These are phyloP conservation scores for Carnegiea gigantea DNA, from an alignment of 179 eudicot genomes.

Conservation along the genomic window DNA sequence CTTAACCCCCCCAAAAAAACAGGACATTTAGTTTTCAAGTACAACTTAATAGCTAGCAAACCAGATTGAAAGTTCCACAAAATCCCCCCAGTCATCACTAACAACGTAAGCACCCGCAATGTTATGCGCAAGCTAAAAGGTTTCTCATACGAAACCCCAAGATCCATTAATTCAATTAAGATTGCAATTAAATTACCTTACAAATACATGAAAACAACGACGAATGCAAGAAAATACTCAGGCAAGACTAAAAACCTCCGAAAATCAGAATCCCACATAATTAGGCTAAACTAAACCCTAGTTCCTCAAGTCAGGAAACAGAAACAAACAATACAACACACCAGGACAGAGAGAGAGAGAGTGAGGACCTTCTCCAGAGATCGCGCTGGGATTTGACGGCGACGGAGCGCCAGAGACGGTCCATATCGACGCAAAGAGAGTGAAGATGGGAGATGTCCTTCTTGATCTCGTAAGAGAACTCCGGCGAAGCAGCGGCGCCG, in stretches of 20 bases:
- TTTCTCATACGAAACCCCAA: background rate
- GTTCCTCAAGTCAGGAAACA: background rate
- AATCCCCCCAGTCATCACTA: background rate
- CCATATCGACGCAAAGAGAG: constrained; percentile 75
- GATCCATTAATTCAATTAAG: background rate
- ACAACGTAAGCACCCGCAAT: background rate
- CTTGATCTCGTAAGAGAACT: constrained; percentile 53
- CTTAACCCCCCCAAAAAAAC: background rate
- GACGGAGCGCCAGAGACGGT: constrained; percentile 72
- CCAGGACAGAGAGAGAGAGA: background rate
- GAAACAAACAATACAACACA: background rate
- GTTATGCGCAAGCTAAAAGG: background rate
- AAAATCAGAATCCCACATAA: background rate
- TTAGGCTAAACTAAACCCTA: background rate
- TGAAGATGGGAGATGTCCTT: constrained; percentile 61
- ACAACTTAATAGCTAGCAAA: background rate
- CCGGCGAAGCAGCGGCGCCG: constrained; percentile 50
- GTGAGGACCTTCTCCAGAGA: constrained; percentile 75
- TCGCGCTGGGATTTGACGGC: constrained; percentile 78
- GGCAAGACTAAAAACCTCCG: background rate
- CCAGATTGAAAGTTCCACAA: background rate
- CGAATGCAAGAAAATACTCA: background rate
- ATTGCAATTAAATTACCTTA: background rate
- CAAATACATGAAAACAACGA: background rate
- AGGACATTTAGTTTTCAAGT: background rate